Evolutionary conservation across 768 basidiomycete genomes (phyloP).

Genomic region (Suillus fuscotomentosus): DNA sequence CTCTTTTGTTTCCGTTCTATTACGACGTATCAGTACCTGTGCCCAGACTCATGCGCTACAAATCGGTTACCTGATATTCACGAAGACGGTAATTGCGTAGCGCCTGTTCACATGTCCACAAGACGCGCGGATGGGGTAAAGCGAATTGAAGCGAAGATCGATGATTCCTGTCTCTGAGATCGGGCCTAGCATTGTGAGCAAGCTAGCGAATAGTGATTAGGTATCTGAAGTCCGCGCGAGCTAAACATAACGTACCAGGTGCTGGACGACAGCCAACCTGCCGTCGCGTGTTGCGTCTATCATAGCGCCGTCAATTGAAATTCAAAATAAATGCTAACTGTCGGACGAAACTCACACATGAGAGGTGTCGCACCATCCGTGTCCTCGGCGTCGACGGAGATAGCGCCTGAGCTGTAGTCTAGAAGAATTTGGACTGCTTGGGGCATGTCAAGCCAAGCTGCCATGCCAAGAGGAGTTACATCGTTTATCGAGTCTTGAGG

Average conservation of each 20-base stretch:
- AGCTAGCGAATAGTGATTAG: constrained; percentile 33
- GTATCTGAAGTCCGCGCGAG: constrained; percentile 10
- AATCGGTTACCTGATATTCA: constrained; percentile 51
- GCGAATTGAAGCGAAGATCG: constrained; percentile 73
- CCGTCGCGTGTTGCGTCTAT: constrained; percentile 79
- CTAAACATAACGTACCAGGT: constrained; percentile 47
- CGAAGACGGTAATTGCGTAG: constrained; percentile 61
- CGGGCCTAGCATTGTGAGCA: constrained; percentile 68
- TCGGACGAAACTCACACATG: constrained; percentile 63
- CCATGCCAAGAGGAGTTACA: constrained; percentile 75
- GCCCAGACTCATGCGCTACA: not conserved
- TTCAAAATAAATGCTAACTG: not conserved
- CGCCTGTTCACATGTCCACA: constrained; percentile 70
- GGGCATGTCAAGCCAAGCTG: constrained; percentile 72
- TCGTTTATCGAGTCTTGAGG: constrained; percentile 68
- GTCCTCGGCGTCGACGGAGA: constrained; percentile 75
- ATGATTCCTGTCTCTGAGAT: constrained; percentile 69
- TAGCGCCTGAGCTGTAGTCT: constrained; percentile 55
- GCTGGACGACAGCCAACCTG: constrained; percentile 61
- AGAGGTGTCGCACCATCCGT: constrained; percentile 74
- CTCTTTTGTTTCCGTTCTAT: constrained; percentile 32
- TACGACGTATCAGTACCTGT: constrained; percentile 5
- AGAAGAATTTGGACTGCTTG: constrained; percentile 62
- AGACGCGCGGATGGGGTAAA: constrained; percentile 54
- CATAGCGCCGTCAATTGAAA: constrained; percentile 5